Base-by-base conservation (phyloP, 2,329 filamentous ascomycete species). In the Phaeosphaeria sp. region DNA sequence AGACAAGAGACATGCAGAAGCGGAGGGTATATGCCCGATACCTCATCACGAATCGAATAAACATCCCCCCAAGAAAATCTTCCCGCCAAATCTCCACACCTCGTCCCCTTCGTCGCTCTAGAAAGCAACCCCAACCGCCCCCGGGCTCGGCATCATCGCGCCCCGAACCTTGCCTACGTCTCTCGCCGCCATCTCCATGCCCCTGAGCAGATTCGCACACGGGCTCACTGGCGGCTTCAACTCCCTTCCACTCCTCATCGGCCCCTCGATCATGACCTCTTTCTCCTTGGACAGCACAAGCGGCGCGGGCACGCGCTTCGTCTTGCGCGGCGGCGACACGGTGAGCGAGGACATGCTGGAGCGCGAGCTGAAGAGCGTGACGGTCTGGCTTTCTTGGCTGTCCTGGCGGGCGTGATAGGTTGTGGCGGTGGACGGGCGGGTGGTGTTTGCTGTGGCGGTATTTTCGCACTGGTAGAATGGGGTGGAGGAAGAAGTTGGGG, bases 51-150 rank as follows among this genome's bases (percentile, higher is more conserved):
- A 48, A 48, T 27, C 10, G 9, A 48, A 48, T 36, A 39, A 22
- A 50, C 9, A 22, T 39, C 10, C 18, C 15, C 20, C 20, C 30
- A 39, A 11, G 2, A 27, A 18, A 11, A 7, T 11, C 18, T 15
- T 23, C 18, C 27, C 18, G 9, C 13, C 3, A 20, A 48, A 7
- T n/a, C 22, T 10, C 18, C 25, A 4, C 9, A 9, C 25, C 25
- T 9, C 9, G 4, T 27, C 4, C 9, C 25, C 25, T 27, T 27
- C 25, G 9, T 47, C n/a, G 36, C 13, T 47, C 54, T 67, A 77
- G 54, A 76, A 76, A 1, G 74, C 74, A n/a, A 77, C 66, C 21
- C 74, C 74, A 23, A 76, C 74, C 0, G 68, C 68, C 7, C 54
- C 54, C 1, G 67, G 62, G 39, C 64, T 69, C 23, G 54, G 52